Percentiles rank a stretch among this genome's conserved stretches.
Evolutionary conservation across 306 rosid genomes (phyloP).

Genomic region (Hippophae tibetana): DNA sequence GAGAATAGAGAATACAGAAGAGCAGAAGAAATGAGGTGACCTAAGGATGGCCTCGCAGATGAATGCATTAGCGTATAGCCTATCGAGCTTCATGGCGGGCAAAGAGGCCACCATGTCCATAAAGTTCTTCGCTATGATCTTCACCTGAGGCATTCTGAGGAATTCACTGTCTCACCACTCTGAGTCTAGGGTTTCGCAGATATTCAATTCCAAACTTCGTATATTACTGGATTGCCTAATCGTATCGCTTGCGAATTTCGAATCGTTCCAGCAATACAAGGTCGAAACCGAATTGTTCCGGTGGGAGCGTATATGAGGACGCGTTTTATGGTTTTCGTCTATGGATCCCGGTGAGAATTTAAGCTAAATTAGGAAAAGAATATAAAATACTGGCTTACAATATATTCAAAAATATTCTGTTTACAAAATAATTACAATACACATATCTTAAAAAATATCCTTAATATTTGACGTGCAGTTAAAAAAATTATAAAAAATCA

Average conservation of each 20-base stretch:
- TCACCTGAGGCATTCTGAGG: slow-evolving; percentile 77
- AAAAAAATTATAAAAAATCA: too few species aligned
- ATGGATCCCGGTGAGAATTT: background rate
- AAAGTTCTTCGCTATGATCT: slow-evolving; percentile 84
- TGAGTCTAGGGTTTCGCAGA: slow-evolving; percentile 6
- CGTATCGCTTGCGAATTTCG: background rate
- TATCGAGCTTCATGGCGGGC: slow-evolving; percentile 90
- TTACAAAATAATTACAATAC: too few species aligned
- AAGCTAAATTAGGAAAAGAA: too few species aligned
- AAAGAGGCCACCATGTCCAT: slow-evolving; percentile 99
- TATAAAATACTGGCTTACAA: too few species aligned
- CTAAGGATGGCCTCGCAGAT: slow-evolving; percentile 97
- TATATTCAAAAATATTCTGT: too few species aligned
- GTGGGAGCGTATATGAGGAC: background rate
- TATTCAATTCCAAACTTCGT: background rate
- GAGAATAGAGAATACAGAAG: background rate
- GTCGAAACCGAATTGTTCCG: background rate
- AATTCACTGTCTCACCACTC: background rate
- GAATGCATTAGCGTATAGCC: slow-evolving; percentile 72
- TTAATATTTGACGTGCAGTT: too few species aligned
- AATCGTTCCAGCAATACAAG: background rate
- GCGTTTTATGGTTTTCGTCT: background rate
- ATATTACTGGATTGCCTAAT: background rate
- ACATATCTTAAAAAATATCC: too few species aligned
- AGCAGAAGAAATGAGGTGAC: slow-evolving; percentile 22